Base-by-base conservation (phyloP, 257 asterid genomes). In the Forsythia viridissima region DNA sequence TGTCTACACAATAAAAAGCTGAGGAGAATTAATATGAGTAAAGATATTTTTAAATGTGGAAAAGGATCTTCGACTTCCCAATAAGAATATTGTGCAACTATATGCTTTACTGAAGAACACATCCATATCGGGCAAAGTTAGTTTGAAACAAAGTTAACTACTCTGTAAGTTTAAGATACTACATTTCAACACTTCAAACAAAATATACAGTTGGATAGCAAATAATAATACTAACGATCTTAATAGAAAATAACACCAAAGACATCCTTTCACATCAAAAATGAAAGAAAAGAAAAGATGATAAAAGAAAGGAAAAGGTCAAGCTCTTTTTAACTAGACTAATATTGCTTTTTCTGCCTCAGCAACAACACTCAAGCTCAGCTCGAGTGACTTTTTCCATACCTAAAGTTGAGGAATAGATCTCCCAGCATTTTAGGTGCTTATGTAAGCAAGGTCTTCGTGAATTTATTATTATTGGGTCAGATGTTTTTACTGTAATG, bases 1-100 rank as follows among this genome's bases (percentile, higher is more conserved):
- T 37, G 94, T 87, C 94, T 90, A 40, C 83, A 73, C 41, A 38
- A 73, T 36, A 18, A 65, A 65, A 41, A 20, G 39, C 30, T 24
- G n/a, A 1, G 10, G 6, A 67, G 43, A 87, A 30, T 30, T 30
- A 76, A 43, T 46, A 30, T 24, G 24, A 71, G 68, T 57, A 2
- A 57, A 44, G 74, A 21, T 71, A 36, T 48, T 48, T 48, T 48
- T 61, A 72, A 10, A 44, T 21, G 46, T 24, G 51, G 39, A 71
- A 61, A 71, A 72, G 39, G 36, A 11, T 18, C 34, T 39, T 39
- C 18, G 34, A 63, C 41, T 72, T 66, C 24, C 8, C 73, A 68
- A 34, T 1, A 59, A 46, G 59, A 69, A 20, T 12, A 63, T 21
- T 76, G 21, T 43, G 67, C 18, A 3, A 46, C 44, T 46, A 11